Conservation (phyloP, 2,329 filamentous ascomycete genomes). For the Colletotrichum sp. region DNA sequence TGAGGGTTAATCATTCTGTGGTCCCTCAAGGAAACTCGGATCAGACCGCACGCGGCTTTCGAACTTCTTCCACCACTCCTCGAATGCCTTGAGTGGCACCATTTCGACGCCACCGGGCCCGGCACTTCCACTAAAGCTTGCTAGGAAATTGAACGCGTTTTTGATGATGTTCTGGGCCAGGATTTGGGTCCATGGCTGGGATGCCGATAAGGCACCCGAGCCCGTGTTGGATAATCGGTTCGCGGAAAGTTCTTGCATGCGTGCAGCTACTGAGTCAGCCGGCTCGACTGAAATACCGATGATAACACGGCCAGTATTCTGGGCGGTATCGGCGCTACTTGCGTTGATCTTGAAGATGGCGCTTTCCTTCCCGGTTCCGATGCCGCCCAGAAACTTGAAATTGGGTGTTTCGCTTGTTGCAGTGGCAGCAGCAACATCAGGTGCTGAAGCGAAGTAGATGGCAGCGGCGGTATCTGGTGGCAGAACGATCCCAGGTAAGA, state of each 20-base stretch:
- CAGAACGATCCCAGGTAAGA: conserved; percentile 78
- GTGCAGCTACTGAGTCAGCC: conserved; percentile 71
- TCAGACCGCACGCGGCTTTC: conserved; percentile 85
- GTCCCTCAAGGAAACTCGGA: conserved; percentile 84
- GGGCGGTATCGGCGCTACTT: conserved; percentile 23
- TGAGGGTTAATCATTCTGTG: conserved; percentile 27
- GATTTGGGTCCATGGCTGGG: conserved; percentile 69
- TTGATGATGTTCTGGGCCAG: conserved; percentile 94
- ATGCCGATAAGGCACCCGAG: conserved; percentile 24
- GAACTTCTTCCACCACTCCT: conserved; percentile 98
- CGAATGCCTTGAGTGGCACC: conserved; percentile 92
- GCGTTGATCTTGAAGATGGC: conserved; percentile 82
- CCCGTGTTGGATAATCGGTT: conserved; percentile 35
- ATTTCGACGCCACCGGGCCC: conserved; percentile 75
- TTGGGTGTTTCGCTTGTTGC: conserved; percentile 52
- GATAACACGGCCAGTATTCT: conserved; percentile 58
- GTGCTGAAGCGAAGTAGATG: conserved; percentile 77
- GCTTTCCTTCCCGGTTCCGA: conserved; percentile 89
- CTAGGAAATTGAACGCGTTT: conserved; percentile 96
- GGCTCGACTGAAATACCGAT: conserved; percentile 86
- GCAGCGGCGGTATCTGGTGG: conserved; percentile 82
- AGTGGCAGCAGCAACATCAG: conserved; percentile 43
- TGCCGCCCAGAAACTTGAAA: conserved; percentile 86
- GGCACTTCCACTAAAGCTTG: conserved; percentile 77
- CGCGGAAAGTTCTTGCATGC: conserved; percentile 66